Percentiles rank a stretch among this genome's conserved stretches.
phyloP scores from a whole-genome alignment of 2,329 filamentous ascomycete genomes.

The Elsinoe batatas region DNA sequence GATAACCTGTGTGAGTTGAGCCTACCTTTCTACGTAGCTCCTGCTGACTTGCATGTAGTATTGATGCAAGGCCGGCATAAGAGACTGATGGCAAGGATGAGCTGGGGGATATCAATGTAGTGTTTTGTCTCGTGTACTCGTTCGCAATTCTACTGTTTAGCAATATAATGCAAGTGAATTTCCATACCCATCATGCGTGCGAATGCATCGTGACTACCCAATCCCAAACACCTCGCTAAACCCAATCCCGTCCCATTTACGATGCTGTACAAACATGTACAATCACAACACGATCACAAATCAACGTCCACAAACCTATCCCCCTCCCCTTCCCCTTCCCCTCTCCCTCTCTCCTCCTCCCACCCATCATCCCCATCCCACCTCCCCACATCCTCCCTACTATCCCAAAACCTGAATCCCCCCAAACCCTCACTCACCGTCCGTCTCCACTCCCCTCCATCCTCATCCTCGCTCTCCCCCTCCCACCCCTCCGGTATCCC shows the following conservation, averaged over 20 bases:
- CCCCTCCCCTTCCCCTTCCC: neutral
- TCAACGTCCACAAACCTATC: neutral
- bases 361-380: neutral
- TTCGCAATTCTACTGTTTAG: no score
- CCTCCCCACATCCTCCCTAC: neutral
- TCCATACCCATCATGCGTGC: no score
- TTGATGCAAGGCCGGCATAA: no score
- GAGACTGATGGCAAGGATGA: no score
- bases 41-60: no score
- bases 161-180: no score
- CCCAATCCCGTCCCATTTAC: neutral
- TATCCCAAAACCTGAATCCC: neutral
- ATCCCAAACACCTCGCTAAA: slow-evolving; percentile 7
- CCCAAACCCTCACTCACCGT: neutral
- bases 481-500: slow-evolving; percentile 1
- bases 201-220: no score
- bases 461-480: neutral
- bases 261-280: neutral
- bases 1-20: no score
- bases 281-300: neutral
- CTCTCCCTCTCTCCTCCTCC: neutral
- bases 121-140: no score
- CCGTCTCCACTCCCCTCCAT: neutral
- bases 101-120: no score
- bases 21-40: no score